Evolutionary conservation across 495 filamentous ascomycete genomes (phyloP).

Genomic region (Aspergillus avenaceus): DNA sequence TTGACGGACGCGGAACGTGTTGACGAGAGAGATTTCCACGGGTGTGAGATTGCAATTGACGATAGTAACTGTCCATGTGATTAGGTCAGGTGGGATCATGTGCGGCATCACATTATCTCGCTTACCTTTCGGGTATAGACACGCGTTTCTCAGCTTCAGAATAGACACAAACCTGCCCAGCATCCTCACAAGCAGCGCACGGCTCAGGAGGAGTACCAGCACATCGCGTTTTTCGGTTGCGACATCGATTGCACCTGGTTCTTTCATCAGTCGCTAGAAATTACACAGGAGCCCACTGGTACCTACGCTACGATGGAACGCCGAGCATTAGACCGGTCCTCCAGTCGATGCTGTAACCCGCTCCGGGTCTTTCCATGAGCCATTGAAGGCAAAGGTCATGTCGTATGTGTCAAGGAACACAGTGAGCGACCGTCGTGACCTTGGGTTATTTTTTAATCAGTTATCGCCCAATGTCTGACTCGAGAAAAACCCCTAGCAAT

Average conservation of each 20-base stretch:
- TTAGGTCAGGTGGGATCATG: not conserved
- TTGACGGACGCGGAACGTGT: no score
- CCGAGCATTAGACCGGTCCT: constrained; percentile 16
- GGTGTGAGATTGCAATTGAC: constrained; percentile 27
- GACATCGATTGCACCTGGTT: constrained; percentile 34
- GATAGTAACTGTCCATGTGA: constrained; percentile 20
- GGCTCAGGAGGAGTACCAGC: constrained; percentile 32
- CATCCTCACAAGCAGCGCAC: constrained; percentile 32
- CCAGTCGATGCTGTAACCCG: constrained; percentile 14
- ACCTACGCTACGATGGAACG: constrained; percentile 34
- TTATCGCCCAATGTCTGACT: no score
- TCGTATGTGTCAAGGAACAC: not conserved
- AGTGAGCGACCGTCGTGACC: no score
- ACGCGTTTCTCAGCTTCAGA: constrained; percentile 36
- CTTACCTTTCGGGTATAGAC: constrained; percentile 32
- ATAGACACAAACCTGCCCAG: constrained; percentile 28
- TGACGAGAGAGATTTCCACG: constrained; percentile 10
- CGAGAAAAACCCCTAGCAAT: no score
- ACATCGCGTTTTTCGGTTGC: constrained; percentile 32
- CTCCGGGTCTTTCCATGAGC: constrained; percentile 18
- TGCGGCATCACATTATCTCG: not conserved
- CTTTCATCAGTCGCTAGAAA: not conserved
- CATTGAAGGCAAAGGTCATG: constrained; percentile 18
- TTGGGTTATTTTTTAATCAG: not conserved
- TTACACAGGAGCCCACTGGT: not conserved